phyloP scores from a whole-genome alignment of 768 basidiomycete genomes.

The Leccinum obscurum region DNA sequence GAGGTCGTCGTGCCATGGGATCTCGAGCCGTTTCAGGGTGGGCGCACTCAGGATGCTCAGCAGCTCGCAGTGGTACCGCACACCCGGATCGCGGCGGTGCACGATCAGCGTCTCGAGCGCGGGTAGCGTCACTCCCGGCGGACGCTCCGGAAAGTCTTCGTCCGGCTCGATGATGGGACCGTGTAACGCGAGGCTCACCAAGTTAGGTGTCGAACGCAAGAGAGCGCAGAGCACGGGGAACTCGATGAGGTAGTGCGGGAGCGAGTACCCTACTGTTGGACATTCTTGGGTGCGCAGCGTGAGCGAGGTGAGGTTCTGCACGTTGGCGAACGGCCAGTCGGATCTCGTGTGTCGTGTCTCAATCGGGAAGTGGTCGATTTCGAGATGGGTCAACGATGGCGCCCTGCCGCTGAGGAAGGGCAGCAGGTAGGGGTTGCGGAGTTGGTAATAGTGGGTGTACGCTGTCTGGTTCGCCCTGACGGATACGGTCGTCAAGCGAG shows the following conservation, averaged over 20 bases:
- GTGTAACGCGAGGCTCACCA: slow-evolving; percentile 12
- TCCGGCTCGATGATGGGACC: slow-evolving; percentile 17
- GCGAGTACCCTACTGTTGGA: background rate
- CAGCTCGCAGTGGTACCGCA: slow-evolving; percentile 18
- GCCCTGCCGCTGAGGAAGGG: slow-evolving; percentile 16
- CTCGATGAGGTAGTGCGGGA: slow-evolving; percentile 19
- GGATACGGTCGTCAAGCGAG: slow-evolving; percentile 12
- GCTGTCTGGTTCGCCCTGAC: slow-evolving; percentile 11
- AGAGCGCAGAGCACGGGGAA: slow-evolving; percentile 16
- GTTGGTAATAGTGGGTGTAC: slow-evolving; percentile 8
- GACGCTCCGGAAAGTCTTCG: slow-evolving; percentile 9
- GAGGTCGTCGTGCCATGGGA: slow-evolving; percentile 22
- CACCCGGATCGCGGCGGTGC: slow-evolving; percentile 14
- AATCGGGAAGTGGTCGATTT: slow-evolving; percentile 18
- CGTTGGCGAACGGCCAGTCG: slow-evolving; percentile 7
- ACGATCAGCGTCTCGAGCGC: slow-evolving; percentile 16
- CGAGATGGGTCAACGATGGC: slow-evolving; percentile 14
- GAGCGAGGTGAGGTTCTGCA: slow-evolving; percentile 13
- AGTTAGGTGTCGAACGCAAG: slow-evolving; percentile 9
- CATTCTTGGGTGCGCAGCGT: slow-evolving; percentile 17
- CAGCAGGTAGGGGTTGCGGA: slow-evolving; percentile 1
- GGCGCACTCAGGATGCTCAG: slow-evolving; percentile 13
- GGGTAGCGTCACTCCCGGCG: slow-evolving; percentile 6
- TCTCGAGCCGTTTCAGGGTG: slow-evolving; percentile 13
- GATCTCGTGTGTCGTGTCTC: slow-evolving; percentile 4